Evolutionary conservation across 805 yeast species (phyloP).

Genomic region (Hemisphaericaspora nanyangensis): DNA sequence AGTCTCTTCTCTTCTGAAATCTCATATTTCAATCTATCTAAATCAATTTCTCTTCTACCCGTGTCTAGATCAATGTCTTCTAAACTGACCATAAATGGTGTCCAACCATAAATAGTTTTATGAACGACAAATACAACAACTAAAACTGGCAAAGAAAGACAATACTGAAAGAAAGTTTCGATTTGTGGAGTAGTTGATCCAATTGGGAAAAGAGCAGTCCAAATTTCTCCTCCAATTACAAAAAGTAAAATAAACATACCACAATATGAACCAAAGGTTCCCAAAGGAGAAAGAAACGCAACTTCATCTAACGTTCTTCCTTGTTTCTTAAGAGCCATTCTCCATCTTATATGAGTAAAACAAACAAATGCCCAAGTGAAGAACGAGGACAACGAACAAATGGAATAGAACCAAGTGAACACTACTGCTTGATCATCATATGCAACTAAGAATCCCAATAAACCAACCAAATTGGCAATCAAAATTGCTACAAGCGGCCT

Average conservation of each 20-base stretch:
- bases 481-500: slow-evolving; percentile 59
- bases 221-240: slow-evolving; percentile 55
- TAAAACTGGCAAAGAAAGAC: slow-evolving; percentile 29
- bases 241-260: slow-evolving; percentile 47
- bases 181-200: slow-evolving; percentile 34
- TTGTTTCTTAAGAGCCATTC: slow-evolving; percentile 53
- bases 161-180: slow-evolving; percentile 24
- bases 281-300: slow-evolving; percentile 49
- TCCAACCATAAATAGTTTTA: slow-evolving; percentile 24
- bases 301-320: slow-evolving; percentile 48
- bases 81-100: slow-evolving; percentile 23
- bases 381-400: slow-evolving; percentile 57
- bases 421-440: slow-evolving; percentile 48
- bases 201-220: slow-evolving; percentile 62
- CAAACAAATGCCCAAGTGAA: slow-evolving; percentile 63
- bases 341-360: slow-evolving; percentile 55
- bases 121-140: slow-evolving; percentile 24
- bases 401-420: slow-evolving; percentile 59
- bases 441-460: slow-evolving; percentile 61
- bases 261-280: slow-evolving; percentile 49
- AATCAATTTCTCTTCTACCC: slow-evolving; percentile 36
- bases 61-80: slow-evolving; percentile 40
- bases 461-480: slow-evolving; percentile 50
- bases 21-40: slow-evolving; percentile 37
- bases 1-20: slow-evolving; percentile 34